Evolutionary conservation across 495 filamentous ascomycete genomes (phyloP).

Genomic region (Peziza echinospora): DNA sequence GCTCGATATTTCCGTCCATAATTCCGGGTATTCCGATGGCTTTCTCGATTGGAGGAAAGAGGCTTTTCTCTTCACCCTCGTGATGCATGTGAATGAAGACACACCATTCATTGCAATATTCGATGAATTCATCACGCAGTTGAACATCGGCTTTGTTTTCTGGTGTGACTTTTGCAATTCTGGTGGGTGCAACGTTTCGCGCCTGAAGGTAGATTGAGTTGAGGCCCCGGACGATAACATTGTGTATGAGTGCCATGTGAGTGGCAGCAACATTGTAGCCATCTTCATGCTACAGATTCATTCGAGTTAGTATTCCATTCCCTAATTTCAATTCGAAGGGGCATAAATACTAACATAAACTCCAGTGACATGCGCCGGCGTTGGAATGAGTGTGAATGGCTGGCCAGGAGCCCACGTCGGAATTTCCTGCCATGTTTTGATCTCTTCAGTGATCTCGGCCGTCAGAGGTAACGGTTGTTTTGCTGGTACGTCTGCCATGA

Average conservation of each 20-base stretch:
- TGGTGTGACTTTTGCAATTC: background rate
- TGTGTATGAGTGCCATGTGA: slow-evolving; percentile 27
- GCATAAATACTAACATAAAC: no score
- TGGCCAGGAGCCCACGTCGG: no score
- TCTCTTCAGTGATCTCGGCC: no score
- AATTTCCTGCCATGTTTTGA: no score
- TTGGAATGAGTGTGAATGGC: background rate
- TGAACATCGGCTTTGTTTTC: slow-evolving; percentile 7
- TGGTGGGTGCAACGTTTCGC: slow-evolving; percentile 18
- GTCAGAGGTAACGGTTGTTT: no score
- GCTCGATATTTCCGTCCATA: slow-evolving; percentile 26
- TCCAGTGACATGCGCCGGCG: no score
- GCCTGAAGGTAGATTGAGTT: slow-evolving; percentile 31
- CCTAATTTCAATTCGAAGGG: no score
- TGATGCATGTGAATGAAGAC: slow-evolving; percentile 24
- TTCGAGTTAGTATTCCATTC: no score
- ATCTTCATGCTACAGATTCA: slow-evolving; percentile 18
- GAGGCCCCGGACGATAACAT: slow-evolving; percentile 27
- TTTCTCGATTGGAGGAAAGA: slow-evolving; percentile 26
- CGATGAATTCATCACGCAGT: slow-evolving; percentile 20
- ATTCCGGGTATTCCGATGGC: slow-evolving; percentile 21
- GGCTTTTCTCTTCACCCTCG: slow-evolving; percentile 22
- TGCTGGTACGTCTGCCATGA: no score
- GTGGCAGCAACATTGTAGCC: slow-evolving; percentile 20
- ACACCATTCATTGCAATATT: slow-evolving; percentile 21